A percentile compares a stretch with the other conserved stretches of the same genome.
Conservation (phyloP, 306 rosid species). For the Urtica urens region DNA sequence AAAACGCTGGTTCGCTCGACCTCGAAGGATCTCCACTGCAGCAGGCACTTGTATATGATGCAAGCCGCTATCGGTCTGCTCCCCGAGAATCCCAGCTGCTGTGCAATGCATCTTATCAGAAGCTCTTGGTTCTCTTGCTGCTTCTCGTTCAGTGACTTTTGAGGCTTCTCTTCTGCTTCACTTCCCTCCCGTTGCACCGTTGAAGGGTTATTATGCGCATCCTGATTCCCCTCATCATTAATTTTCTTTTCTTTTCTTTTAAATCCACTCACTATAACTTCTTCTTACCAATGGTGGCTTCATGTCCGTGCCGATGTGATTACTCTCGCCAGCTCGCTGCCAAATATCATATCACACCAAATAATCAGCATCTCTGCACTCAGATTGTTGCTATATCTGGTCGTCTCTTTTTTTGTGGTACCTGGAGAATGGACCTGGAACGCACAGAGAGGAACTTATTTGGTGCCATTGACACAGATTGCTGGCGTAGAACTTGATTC, state of each 20-base stretch:
- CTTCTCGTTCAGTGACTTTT: constrained; percentile 93
- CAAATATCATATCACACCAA: constrained; percentile 24
- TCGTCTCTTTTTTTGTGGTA: constrained; percentile 18
- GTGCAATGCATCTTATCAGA: constrained; percentile 71
- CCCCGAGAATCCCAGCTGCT: constrained; percentile 83
- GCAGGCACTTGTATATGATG: constrained; percentile 91
- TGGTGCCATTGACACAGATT: constrained; percentile 85
- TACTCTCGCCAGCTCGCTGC: constrained; percentile 68
- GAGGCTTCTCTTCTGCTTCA: constrained; percentile 92
- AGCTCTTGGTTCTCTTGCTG: constrained; percentile 99
- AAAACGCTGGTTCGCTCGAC: constrained; percentile 91
- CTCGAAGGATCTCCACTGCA: constrained; percentile 99
- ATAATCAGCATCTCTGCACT: constrained; percentile 14
- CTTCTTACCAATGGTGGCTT: constrained; percentile 46
- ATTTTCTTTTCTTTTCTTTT: too few species aligned
- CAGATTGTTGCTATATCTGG: too few species aligned
- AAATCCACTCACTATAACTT: too few species aligned
- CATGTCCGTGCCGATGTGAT: constrained; percentile 49
- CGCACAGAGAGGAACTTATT: constrained; percentile 73
- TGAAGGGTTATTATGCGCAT: constrained; percentile 54
- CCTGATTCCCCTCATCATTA: constrained; percentile 35
- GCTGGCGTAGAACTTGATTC: constrained; percentile 82
- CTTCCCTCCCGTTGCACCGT: constrained; percentile 63
- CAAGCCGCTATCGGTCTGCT: constrained; percentile 93
- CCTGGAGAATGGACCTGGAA: constrained; percentile 75